phyloP scores from a whole-genome alignment of 192 early-diverging fungal species.

The Pilobolus umbonatus region DNA sequence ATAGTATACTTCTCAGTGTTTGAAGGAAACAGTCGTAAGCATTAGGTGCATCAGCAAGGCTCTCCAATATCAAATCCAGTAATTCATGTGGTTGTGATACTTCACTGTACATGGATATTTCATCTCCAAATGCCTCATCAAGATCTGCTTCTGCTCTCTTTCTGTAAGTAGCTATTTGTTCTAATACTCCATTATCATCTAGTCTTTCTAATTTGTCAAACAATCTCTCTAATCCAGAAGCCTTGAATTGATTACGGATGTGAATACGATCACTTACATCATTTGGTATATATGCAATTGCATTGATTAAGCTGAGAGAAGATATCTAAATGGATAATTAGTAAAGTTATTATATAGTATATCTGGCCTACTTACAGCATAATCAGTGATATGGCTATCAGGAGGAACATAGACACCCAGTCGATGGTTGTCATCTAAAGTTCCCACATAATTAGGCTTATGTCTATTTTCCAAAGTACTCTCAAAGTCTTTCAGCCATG shows the following conservation, averaged over 20 bases:
- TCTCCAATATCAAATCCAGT: constrained; percentile 57
- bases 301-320: constrained; percentile 72
- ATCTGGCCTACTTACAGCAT: constrained; percentile 41
- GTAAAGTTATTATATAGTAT: neutral
- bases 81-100: constrained; percentile 71
- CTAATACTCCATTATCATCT: constrained; percentile 36
- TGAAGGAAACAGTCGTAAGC: constrained; percentile 62
- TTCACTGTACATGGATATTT: constrained; percentile 51
- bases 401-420: constrained; percentile 50
- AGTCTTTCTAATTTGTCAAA: constrained; percentile 47
- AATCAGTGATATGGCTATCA: constrained; percentile 72
- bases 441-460: constrained; percentile 63
- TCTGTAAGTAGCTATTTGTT: constrained; percentile 23
- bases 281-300: constrained; percentile 60
- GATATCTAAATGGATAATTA: constrained; percentile 42
- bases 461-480: constrained; percentile 70
- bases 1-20: constrained; percentile 63
- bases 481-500: constrained; percentile 69
- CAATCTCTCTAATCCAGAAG: constrained; percentile 60
- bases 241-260: constrained; percentile 66
- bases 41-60: constrained; percentile 54
- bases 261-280: constrained; percentile 67
- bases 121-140: constrained; percentile 43
- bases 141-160: constrained; percentile 22
- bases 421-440: constrained; percentile 62